Evolutionary conservation across 2,329 filamentous ascomycete genomes (phyloP), one percentile per base, ranked within the genome.

Genomic region (Torrubiella hemipterigena): DNA sequence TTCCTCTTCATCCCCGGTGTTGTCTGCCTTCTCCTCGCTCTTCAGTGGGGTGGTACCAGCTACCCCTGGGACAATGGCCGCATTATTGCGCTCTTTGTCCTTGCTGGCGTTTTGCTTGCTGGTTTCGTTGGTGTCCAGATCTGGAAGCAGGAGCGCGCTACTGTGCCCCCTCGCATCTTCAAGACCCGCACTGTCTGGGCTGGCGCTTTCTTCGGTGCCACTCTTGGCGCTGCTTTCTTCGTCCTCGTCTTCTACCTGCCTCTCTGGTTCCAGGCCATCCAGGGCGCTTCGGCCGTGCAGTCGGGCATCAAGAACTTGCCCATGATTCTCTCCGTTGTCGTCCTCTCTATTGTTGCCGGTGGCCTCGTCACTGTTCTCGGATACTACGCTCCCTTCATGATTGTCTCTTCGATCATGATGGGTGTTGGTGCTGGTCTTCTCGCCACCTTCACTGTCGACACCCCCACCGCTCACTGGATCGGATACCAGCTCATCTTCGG

Each of bases 1-100:
- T 37, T 65, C 6, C 58, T 71, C 38, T 64, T 77, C 35, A 47
- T 76, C 4, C 70, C 72, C 0, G 61, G 60, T 7, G 53, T 60
- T 4, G 43, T 63, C 20, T 67, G 60, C 34, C 48, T 67, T 6
- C 40, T 67, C 2, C 44, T 69, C 13, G 65, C 63, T 9, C 47
- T 69, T 10, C 61, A 67, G 35, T 69, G 62, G 63, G 59, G 57
- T 24, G 59, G 56, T 7, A 43, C 44, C 9, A 54, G 43, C 7
- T 61, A 65, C 38, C 8, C 53, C 47, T 69, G 63, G 65, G 52
- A 47, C 17, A 50, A 51, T 28, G 50, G 51, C 0, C 53, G 52
- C 7, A 54, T 69, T 28, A 58, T 70, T 19, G 56, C 53, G 2
- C 50, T 68, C 9, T 42, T 71, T 2, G 47, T 58, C 4, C 42